These are phyloP conservation scores for Durusdinium trenchii DNA, from an alignment of 73 alveolate genomes.

Conservation along the genomic window DNA sequence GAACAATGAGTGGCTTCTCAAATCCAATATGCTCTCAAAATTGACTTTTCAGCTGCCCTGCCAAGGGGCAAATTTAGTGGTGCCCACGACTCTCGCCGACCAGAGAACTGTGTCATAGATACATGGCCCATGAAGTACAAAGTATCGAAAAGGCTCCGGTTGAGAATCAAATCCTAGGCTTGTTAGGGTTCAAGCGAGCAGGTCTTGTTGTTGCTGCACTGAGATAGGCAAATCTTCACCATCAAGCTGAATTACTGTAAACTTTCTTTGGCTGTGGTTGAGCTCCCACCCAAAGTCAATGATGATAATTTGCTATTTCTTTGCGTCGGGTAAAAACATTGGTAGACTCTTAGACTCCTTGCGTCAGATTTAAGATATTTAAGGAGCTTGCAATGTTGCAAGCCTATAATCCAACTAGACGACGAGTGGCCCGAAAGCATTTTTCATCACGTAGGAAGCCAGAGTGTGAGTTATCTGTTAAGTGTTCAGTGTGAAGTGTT, in stretches of 20 bases:
- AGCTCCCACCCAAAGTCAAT: too few species aligned
- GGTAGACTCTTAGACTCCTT: too few species aligned
- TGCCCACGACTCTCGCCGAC: conserved; percentile 94
- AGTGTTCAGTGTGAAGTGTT: too few species aligned
- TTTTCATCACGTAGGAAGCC: too few species aligned
- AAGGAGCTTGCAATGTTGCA: too few species aligned
- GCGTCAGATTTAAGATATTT: too few species aligned
- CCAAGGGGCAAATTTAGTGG: conserved; percentile 76
- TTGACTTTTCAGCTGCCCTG: background rate
- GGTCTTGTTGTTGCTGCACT: background rate
- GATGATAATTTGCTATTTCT: too few species aligned
- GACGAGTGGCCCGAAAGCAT: too few species aligned
- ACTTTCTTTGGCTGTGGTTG: background rate
- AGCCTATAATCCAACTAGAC: too few species aligned
- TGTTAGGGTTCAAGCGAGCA: background rate
- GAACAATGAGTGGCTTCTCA: too few species aligned
- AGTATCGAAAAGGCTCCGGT: conserved; percentile 77
- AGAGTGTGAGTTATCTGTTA: too few species aligned
- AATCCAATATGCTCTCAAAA: background rate
- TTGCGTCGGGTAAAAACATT: too few species aligned
- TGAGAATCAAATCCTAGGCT: conserved; percentile 36
- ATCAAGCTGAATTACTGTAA: background rate
- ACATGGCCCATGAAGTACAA: conserved; percentile 92
- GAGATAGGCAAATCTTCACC: background rate
- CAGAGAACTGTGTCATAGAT: conserved; percentile 92